These are phyloP conservation scores for Penicillium chermesinum DNA, from an alignment of 495 filamentous ascomycete species.

Conservation along the genomic window DNA sequence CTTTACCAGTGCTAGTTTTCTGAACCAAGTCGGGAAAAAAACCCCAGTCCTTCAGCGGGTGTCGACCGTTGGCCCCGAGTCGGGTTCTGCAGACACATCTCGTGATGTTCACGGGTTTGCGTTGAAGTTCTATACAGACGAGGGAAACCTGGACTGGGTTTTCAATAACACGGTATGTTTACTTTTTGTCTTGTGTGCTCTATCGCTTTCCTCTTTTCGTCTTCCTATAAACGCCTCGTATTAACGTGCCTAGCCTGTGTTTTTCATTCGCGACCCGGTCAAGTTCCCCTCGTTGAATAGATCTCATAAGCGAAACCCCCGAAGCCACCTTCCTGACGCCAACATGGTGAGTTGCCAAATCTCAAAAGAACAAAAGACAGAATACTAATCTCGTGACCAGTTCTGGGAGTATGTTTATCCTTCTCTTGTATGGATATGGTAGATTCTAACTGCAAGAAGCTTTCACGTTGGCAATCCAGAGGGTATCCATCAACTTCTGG, in stretches of 20 bases:
- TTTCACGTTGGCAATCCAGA: conserved; percentile 60
- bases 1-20: conserved; percentile 35
- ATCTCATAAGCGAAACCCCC: conserved; percentile 46
- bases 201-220: not conserved
- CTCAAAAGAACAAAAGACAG: not conserved
- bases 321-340: conserved; percentile 41
- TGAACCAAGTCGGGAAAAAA: conserved; percentile 55
- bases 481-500: conserved; percentile 57
- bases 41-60: conserved; percentile 55
- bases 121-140: conserved; percentile 72
- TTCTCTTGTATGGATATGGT: conserved; percentile 36
- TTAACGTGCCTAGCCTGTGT: conserved; percentile 44
- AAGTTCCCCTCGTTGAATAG: conserved; percentile 54
- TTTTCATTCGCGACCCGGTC: conserved; percentile 50
- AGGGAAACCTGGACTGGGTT: conserved; percentile 65
- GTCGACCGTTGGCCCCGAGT: conserved; percentile 61
- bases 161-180: conserved; percentile 30
- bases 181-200: too few species aligned
- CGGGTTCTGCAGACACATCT: conserved; percentile 59
- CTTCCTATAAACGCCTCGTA: not conserved
- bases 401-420: conserved; percentile 52
- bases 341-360: conserved; percentile 38
- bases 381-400: conserved; percentile 4
- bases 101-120: conserved; percentile 64
- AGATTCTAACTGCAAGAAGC: conserved; percentile 25